Conservation (phyloP, 208 protist genomes). For the Acanthamoeba lenticulata region DNA sequence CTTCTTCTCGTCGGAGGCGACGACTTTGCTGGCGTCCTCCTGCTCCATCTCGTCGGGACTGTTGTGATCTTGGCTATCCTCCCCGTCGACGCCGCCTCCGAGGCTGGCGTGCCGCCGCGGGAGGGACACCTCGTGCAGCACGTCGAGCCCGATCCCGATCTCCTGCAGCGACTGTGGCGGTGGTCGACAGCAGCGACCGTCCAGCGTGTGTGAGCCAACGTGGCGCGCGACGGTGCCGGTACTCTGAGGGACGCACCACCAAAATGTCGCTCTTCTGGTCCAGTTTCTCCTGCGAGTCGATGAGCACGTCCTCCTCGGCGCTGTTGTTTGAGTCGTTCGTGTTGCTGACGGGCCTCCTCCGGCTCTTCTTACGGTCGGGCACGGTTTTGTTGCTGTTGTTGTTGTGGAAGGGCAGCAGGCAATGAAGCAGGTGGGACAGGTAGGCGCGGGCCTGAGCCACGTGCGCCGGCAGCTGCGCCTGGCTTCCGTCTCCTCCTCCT, state of each 20-base stretch:
- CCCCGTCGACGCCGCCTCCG: background rate
- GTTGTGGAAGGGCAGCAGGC: slow-evolving; percentile 42
- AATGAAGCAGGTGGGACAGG: background rate
- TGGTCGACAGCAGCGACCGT: background rate
- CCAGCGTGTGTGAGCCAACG: background rate
- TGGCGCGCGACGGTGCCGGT: background rate
- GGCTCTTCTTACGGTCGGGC: too few species aligned
- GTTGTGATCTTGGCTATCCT: background rate
- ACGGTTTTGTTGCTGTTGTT: too few species aligned
- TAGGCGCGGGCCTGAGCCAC: background rate
- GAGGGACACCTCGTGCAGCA: background rate
- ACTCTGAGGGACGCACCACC: background rate
- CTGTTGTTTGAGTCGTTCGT: background rate
- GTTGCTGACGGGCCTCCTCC: background rate
- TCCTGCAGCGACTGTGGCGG: background rate
- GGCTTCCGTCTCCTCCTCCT: background rate
- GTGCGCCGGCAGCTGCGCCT: background rate
- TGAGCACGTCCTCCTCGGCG: background rate
- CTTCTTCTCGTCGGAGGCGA: too few species aligned
- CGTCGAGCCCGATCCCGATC: background rate
- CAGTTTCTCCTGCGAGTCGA: background rate
- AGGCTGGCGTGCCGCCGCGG: background rate
- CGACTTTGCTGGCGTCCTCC: background rate
- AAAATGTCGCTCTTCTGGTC: background rate
- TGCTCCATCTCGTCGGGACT: background rate